Base-by-base conservation (phyloP, 2,329 filamentous ascomycete genomes). In the Ceratocystis diversiconidia region DNA sequence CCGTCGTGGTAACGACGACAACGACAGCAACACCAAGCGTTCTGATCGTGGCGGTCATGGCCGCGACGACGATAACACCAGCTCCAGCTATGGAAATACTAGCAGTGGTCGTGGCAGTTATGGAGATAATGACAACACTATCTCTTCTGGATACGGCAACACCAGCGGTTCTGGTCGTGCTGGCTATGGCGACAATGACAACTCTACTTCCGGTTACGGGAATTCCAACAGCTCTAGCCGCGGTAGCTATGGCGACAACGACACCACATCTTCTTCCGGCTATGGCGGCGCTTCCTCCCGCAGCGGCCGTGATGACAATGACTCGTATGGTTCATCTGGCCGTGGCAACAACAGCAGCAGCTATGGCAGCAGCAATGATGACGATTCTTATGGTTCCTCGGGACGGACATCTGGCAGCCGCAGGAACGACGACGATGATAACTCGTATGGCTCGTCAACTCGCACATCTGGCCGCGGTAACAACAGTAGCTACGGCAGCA, bases 221-320 rank as follows among this genome's bases (percentile, higher is more conserved):
- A 44, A 7, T 62, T 68, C 69, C 30, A 25, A 36, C 48, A 48
- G 50, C 50, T 68, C 59, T 12, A 62, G 68, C 65, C 61, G 65
- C 61, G 63, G 67, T 66, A 69, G 70, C 60, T 68, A 68, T 61
- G 62, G 61, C 62, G 66, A 61, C 36, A 70, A 70, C 59, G 70
- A 70, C 55, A 71, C 69, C 28, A 71, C 70, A 25, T 50, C 46
- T n/a, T 50, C 46, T 50, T 66, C 64, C 30, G 61, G 61, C n/a
- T 55, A 69, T 50, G 68, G 70, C 65, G 69, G 64, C 68, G 68
- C 70, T 65, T 66, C 68, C 10, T 19, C 46, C 67, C 44, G 32
- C 22, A 71, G 70, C 44, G 61, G 68, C 61, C 67, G 68, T 28
- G 5, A 22, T 30, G 10, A 65, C 43, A 55, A 62, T 30, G 19